A percentile compares a stretch with the other conserved stretches of the same genome.
These are phyloP conservation scores for Cryptococcus sp. DNA, from an alignment of 1,284 basidiomycete species.

Conservation along the genomic window DNA sequence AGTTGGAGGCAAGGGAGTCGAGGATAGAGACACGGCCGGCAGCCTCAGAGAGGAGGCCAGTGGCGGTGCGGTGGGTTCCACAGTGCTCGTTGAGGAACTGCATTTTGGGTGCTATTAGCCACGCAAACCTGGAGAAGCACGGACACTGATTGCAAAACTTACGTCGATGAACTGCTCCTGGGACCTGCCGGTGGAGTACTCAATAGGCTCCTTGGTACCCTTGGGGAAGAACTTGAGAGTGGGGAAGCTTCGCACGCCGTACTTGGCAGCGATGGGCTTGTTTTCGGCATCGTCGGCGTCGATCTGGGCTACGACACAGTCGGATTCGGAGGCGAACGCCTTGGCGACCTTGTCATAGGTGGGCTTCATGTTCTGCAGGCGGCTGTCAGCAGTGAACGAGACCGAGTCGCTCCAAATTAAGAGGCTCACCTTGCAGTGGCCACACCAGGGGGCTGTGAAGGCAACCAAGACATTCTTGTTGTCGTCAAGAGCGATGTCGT, in stretches of 20 bases:
- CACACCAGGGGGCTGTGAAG: slow-evolving; percentile 73
- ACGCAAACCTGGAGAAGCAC: background rate
- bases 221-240: slow-evolving; percentile 94
- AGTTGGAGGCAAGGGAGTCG: slow-evolving; percentile 72
- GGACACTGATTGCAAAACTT: no score
- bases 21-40: slow-evolving; percentile 78
- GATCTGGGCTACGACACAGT: slow-evolving; percentile 83
- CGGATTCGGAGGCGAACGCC: slow-evolving; percentile 70
- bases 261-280: slow-evolving; percentile 67
- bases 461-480: slow-evolving; percentile 83
- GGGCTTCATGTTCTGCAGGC: slow-evolving; percentile 69
- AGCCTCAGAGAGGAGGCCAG: slow-evolving; percentile 74
- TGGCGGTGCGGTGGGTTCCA: slow-evolving; percentile 74
- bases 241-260: slow-evolving; percentile 72
- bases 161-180: slow-evolving; percentile 52
- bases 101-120: background rate
- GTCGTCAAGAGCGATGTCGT: slow-evolving; percentile 68
- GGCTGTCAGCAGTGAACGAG: background rate
- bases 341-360: slow-evolving; percentile 78
- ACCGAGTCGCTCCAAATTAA: background rate
- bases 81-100: slow-evolving; percentile 74
- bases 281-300: slow-evolving; percentile 83
- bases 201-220: slow-evolving; percentile 57
- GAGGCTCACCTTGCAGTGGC: slow-evolving; percentile 46
- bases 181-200: slow-evolving; percentile 55